These are phyloP conservation scores for Microbotryomycetes sp. DNA, from an alignment of 1,284 basidiomycete species.

Conservation along the genomic window DNA sequence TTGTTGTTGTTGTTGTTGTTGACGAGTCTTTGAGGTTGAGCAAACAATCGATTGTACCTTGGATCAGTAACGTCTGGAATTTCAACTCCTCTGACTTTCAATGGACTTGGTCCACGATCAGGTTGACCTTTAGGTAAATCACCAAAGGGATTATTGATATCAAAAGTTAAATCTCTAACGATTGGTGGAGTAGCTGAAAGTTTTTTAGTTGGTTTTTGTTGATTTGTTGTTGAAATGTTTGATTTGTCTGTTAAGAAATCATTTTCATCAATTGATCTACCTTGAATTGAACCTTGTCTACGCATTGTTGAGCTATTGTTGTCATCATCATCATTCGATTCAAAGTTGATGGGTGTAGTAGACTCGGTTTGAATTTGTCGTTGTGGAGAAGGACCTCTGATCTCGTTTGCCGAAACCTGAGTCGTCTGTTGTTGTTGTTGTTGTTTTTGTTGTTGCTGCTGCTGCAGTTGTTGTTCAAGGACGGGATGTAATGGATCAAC, in stretches of 20 bases:
- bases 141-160: slow-evolving; percentile 11
- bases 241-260: not conserved
- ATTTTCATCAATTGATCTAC: not conserved
- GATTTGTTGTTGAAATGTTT: not conserved
- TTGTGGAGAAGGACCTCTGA: too few relatives aligned
- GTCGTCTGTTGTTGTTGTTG: too few relatives aligned
- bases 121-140: not conserved
- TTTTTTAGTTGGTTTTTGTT: slow-evolving; percentile 46
- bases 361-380: too few relatives aligned
- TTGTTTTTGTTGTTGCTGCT: too few relatives aligned
- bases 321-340: not conserved
- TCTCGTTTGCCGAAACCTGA: too few relatives aligned
- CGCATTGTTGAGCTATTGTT: not conserved
- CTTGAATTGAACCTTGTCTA: not conserved
- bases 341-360: not conserved
- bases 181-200: slow-evolving; percentile 69
- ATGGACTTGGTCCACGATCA: not conserved
- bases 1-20: slow-evolving; percentile 20
- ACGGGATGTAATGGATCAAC: not conserved
- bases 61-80: slow-evolving; percentile 31
- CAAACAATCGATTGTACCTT: slow-evolving; percentile 26
- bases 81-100: slow-evolving; percentile 28
- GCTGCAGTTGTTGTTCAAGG: too few relatives aligned
- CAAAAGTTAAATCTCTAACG: slow-evolving; percentile 45
- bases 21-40: slow-evolving; percentile 19